Percentiles rank a stretch among this genome's conserved stretches.
Conservation (phyloP, 2,329 filamentous ascomycete genomes). For the Pseudocercospora crystallina region DNA sequence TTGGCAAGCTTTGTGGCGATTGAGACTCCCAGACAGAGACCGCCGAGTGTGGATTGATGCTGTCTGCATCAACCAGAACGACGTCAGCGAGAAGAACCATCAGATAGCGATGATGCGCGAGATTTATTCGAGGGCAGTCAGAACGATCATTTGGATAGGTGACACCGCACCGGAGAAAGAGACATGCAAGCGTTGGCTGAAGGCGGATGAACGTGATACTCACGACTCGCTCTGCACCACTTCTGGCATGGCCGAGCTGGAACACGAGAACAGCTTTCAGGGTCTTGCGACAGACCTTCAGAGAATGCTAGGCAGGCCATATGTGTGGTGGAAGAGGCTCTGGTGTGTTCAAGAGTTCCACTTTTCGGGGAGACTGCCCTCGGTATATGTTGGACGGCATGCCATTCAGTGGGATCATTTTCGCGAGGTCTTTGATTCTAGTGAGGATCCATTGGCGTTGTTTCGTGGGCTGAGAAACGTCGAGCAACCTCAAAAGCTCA, state of each 20-base stretch:
- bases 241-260: constrained; percentile 16
- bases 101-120: constrained; percentile 26
- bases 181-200: constrained; percentile 9
- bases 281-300: constrained; percentile 13
- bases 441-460: constrained; percentile 13
- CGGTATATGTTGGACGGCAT: constrained; percentile 23
- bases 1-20: constrained; percentile 11
- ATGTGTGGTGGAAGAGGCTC: constrained; percentile 26
- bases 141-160: constrained; percentile 24
- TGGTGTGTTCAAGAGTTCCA: constrained; percentile 23
- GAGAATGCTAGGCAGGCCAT: constrained; percentile 8
- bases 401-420: constrained; percentile 25
- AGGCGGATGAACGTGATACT: constrained; percentile 1
- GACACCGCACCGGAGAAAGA: constrained; percentile 4
- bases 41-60: constrained; percentile 26
- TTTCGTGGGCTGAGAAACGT: constrained; percentile 16
- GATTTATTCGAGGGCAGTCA: constrained; percentile 22
- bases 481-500: constrained; percentile 8
- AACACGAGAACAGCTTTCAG: constrained; percentile 18
- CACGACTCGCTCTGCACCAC: constrained; percentile 15
- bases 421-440: constrained; percentile 12
- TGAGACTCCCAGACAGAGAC: constrained; percentile 3
- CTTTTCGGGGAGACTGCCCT: constrained; percentile 13
- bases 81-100: constrained; percentile 21
- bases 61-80: constrained; percentile 27